Base-by-base conservation (phyloP, 2,329 filamentous ascomycete genomes). In the Gaeumannomyces tritici region DNA sequence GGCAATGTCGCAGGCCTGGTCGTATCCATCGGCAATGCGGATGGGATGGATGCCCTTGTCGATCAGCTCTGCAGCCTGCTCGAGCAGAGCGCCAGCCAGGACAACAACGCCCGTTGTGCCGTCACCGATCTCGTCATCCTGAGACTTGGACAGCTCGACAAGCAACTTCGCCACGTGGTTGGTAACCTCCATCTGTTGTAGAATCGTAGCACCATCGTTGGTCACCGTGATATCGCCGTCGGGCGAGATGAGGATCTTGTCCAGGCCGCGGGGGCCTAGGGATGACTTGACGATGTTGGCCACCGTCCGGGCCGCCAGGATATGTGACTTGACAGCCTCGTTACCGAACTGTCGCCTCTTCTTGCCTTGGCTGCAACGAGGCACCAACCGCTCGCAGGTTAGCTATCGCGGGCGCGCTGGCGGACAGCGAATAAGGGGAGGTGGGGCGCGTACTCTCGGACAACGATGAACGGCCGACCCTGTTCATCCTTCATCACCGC, bases 1-100 rank as follows among this genome's bases (percentile, higher is more conserved):
- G 56, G 95, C 95, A 70, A 98, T 93, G 75, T 99, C 96, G 74
- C 96, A 99, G 63, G 95, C 95, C 72, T 96, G 88, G 74, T 99
- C 95, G 78, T 96, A 99, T 61, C 95, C 95, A 76, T 99, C 95
- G 67, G 96, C 96, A 78, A 99, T 98, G 70, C 96, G 85, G 75
- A 99, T 99, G 65, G 95, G 95, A 79, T 99, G 95, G 71, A 99
- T 99, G 73, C 95, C 96, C 85, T 99, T 99, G 83, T 99, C 96
- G 75, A 99, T 98, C 69, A 99, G 85, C 74, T 97, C 95, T 66
- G 93, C 91, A 24, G 95, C 95, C 79, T 98, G 93, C 78, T 99
- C 96, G 65, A 99, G 82, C 67, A 99, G 85, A 65, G 95, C 93
- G 67, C 93, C 95, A 18, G 95, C 95, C 68, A 99, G 80, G 59